Conservation (phyloP, 2,329 filamentous ascomycete genomes). For the Plenodomus lindquistii region DNA sequence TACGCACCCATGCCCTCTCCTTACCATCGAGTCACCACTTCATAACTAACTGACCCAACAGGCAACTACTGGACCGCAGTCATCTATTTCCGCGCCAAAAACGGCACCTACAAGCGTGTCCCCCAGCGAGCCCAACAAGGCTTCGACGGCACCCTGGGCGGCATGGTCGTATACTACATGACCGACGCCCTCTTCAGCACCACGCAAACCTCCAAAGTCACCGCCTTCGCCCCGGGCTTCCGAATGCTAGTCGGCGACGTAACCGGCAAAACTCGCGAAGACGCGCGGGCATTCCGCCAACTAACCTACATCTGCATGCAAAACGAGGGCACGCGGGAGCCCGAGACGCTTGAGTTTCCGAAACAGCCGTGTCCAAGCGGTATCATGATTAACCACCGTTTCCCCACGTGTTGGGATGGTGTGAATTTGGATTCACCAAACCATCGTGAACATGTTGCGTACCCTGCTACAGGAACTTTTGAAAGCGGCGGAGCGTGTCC, state of each 20-base stretch:
- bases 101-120: constrained; percentile 48
- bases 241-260: constrained; percentile 52
- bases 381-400: constrained; percentile 34
- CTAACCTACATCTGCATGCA: constrained; percentile 36
- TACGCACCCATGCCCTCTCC: background rate
- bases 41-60: background rate
- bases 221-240: constrained; percentile 50
- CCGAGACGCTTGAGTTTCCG: constrained; percentile 29
- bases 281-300: constrained; percentile 29
- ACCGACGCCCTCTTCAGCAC: constrained; percentile 42
- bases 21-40: background rate
- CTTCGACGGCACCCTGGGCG: constrained; percentile 49
- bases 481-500: constrained; percentile 36
- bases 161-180: constrained; percentile 52
- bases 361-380: constrained; percentile 27
- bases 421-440: constrained; percentile 31
- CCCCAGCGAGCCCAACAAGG: constrained; percentile 48
- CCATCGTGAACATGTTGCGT: constrained; percentile 31
- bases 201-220: constrained; percentile 41
- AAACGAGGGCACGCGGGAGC: constrained; percentile 30
- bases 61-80: constrained; percentile 42
- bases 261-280: constrained; percentile 20
- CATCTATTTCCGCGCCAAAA: constrained; percentile 32
- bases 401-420: constrained; percentile 37
- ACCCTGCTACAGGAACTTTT: constrained; percentile 34